Evolutionary conservation across 495 filamentous ascomycete species (phyloP), one percentile per base, ranked within the genome.

Genomic region (Acidiella bohemica): DNA sequence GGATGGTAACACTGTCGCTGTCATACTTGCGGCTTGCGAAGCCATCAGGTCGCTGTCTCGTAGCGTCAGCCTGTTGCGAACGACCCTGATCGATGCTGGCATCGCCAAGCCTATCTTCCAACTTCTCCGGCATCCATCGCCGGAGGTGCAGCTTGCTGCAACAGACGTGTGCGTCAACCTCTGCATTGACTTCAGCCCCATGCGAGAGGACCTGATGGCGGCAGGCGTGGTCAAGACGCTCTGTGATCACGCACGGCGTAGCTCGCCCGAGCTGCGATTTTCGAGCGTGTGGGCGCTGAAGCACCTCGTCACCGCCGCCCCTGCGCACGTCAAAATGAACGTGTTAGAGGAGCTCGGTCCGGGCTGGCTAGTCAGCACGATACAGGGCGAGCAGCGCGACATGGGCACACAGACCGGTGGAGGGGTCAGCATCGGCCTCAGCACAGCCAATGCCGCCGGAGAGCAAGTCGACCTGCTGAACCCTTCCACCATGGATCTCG

Each of bases 231-330:
- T 93, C 29, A 77, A 76, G 36, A 70, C 78, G 4, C 61, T 96
- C 4, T 93, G 84, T 48, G 74, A 82, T 51, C 83, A 93, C 54
- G 85, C 86, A 0, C 81, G 80, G 56, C 85, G 81, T 3, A 61
- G 69, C 39, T 78, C 84, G 51, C 66, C 75, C 5, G 73, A 72
- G 18, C 59, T 96, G 28, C 71, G 81, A 32, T 66, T 90, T 10
- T 81, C 84, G 46, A 81, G 84, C 7, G 59, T 97, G 8, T 96
- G 90, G 90, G 85, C 84, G 14, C 65, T 97, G 32, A 96, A 95
- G 53, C 83, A 94, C 59, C 61, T 94, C 21, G 78, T 90, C 5
- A 67, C 75, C 30, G 69, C 71, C 21, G 71, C 80, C 1, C 63
- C 70, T 17, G 74, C 75, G 33, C 71, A 78, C 12, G 64, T 80